Evolutionary conservation across 2,329 filamentous ascomycete genomes (phyloP).

Genomic region (Colletotrichum siamense): DNA sequence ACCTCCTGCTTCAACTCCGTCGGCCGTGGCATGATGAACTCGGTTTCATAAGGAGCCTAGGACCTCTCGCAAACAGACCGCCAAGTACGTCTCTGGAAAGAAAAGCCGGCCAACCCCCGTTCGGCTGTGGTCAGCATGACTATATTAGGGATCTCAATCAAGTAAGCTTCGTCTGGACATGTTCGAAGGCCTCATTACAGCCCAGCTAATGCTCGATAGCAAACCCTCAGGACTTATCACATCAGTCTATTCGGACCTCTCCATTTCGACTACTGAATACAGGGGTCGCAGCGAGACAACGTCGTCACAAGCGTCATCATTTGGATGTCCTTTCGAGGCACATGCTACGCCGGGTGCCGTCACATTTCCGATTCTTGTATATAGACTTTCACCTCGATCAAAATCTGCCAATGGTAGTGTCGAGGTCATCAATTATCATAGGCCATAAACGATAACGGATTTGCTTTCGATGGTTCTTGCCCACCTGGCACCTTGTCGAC

Average conservation of each 20-base stretch:
- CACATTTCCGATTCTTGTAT: neutral
- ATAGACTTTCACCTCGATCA: neutral
- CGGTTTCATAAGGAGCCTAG: neutral
- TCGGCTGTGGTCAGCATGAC: neutral
- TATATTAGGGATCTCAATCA: neutral
- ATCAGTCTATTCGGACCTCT: neutral
- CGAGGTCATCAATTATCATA: neutral
- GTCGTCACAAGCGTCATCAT: neutral
- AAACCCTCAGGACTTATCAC: neutral
- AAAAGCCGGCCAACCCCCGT: neutral
- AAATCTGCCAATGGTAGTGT: neutral
- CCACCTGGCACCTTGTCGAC: neutral
- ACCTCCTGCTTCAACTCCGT: neutral
- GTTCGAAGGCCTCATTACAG: neutral
- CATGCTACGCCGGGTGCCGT: neutral
- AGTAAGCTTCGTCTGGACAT: neutral
- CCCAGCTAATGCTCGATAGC: accelerated
- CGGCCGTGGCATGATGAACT: neutral
- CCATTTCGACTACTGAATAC: neutral
- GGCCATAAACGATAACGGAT: neutral
- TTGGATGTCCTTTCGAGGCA: neutral
- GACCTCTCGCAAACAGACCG: neutral
- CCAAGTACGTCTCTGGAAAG: neutral
- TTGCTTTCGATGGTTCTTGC: neutral
- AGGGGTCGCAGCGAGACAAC: neutral